These are phyloP conservation scores for Aspergillus mulundensis DNA, from an alignment of 495 filamentous ascomycete genomes.

Conservation along the genomic window DNA sequence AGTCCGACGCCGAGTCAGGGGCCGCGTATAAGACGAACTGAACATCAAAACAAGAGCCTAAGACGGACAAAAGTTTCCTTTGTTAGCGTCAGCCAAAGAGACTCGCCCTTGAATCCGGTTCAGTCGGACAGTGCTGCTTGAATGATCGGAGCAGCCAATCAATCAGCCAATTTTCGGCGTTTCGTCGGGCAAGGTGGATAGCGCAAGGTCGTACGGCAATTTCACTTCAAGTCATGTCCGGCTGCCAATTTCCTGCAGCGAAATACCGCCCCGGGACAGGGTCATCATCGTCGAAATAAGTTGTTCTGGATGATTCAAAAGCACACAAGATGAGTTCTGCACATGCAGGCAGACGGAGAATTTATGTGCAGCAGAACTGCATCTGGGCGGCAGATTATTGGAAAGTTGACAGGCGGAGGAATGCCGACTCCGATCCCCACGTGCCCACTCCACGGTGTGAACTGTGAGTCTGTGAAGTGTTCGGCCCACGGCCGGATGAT, in stretches of 20 bases:
- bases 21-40: background rate
- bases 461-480: background rate
- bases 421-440: background rate
- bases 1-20: background rate
- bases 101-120: background rate
- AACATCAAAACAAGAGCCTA: background rate
- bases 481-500: background rate
- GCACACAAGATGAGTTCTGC: background rate
- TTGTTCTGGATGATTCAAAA: background rate
- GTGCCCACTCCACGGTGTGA: background rate
- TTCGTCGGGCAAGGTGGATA: background rate
- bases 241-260: background rate
- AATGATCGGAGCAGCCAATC: background rate
- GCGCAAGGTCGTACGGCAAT: conserved; percentile 4
- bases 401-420: background rate
- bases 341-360: background rate
- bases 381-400: background rate
- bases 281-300: background rate
- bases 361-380: background rate
- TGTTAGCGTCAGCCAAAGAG: background rate
- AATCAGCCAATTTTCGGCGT: background rate
- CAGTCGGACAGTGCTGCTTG: background rate
- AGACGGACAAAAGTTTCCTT: background rate
- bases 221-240: background rate
- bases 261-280: background rate